Conservation (phyloP, 1,139 yeast species). For the Schizosaccharomyces versatilis region DNA sequence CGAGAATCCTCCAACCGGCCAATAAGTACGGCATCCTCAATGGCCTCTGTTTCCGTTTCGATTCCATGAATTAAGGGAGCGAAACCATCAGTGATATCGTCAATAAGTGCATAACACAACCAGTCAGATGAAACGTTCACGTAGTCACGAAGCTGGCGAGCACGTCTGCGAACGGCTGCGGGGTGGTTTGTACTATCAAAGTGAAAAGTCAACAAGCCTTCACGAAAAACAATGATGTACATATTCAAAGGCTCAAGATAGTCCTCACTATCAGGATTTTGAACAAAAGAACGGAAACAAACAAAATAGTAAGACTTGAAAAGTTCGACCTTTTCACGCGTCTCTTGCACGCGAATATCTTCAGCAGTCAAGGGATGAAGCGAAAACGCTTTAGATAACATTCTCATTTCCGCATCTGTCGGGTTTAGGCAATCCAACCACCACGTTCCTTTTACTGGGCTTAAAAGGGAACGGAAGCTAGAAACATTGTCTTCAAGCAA, state of each 20-base stretch:
- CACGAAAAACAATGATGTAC: constrained; percentile 75
- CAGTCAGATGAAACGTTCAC: constrained; percentile 82
- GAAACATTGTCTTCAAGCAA: constrained; percentile 23
- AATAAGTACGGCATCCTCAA: constrained; percentile 63
- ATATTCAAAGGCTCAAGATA: constrained; percentile 79
- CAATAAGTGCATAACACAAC: constrained; percentile 91
- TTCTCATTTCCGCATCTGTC: constrained; percentile 91
- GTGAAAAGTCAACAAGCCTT: constrained; percentile 83
- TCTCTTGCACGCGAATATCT: constrained; percentile 81
- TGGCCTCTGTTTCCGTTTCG: constrained; percentile 75
- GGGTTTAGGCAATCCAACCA: constrained; percentile 90
- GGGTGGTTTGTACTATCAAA: constrained; percentile 92
- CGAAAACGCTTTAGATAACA: constrained; percentile 70
- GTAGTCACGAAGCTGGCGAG: constrained; percentile 67
- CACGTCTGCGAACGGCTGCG: constrained; percentile 80
- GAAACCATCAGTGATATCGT: constrained; percentile 90
- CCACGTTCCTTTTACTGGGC: constrained; percentile 12
- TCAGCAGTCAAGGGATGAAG: constrained; percentile 91
- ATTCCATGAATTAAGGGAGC: constrained; percentile 89
- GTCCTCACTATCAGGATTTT: constrained; percentile 25
- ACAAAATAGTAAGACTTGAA: constrained; percentile 77
- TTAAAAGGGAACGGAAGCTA: constrained; percentile 29
- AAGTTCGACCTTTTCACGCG: constrained; percentile 83
- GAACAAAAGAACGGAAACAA: constrained; percentile 81
- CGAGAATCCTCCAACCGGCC: constrained; percentile 34